These are phyloP conservation scores for Phialophora expanda DNA, from an alignment of 2,329 filamentous ascomycete genomes.

Conservation along the genomic window DNA sequence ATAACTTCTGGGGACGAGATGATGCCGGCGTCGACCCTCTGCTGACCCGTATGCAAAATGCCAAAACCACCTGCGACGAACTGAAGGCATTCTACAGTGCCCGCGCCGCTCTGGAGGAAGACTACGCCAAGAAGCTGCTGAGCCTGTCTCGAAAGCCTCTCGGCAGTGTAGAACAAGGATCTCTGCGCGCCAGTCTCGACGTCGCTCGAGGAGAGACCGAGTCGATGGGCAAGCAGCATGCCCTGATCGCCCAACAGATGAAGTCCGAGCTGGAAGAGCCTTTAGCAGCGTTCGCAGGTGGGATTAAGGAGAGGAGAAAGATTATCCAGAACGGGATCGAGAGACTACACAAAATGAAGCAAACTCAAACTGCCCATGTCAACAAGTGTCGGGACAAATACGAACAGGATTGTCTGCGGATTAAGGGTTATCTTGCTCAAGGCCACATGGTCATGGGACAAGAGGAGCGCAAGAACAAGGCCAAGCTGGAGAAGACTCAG, in stretches of 20 bases:
- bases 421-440: constrained; percentile 97
- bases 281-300: constrained; percentile 85
- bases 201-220: constrained; percentile 88
- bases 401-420: constrained; percentile 96
- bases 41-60: constrained; percentile 90
- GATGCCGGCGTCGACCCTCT: constrained; percentile 93
- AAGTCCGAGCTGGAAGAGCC: constrained; percentile 95
- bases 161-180: constrained; percentile 84
- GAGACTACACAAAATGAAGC: constrained; percentile 90
- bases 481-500: constrained; percentile 97
- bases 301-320: constrained; percentile 95
- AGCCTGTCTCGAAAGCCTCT: constrained; percentile 85
- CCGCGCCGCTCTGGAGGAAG: constrained; percentile 92
- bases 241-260: constrained; percentile 90
- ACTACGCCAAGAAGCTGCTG: constrained; percentile 88
- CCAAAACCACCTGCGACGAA: constrained; percentile 94
- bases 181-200: constrained; percentile 82
- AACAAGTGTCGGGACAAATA: constrained; percentile 97
- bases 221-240: constrained; percentile 90
- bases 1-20: constrained; percentile 99
- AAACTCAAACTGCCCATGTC: constrained; percentile 85
- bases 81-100: constrained; percentile 88
- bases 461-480: constrained; percentile 98
- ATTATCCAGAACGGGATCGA: constrained; percentile 94
- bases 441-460: constrained; percentile 99